Percentiles rank a stretch among this genome's conserved stretches.
These are phyloP conservation scores for Fimicolochytrium jonesii DNA, from an alignment of 192 early-diverging fungal species.

Conservation along the genomic window DNA sequence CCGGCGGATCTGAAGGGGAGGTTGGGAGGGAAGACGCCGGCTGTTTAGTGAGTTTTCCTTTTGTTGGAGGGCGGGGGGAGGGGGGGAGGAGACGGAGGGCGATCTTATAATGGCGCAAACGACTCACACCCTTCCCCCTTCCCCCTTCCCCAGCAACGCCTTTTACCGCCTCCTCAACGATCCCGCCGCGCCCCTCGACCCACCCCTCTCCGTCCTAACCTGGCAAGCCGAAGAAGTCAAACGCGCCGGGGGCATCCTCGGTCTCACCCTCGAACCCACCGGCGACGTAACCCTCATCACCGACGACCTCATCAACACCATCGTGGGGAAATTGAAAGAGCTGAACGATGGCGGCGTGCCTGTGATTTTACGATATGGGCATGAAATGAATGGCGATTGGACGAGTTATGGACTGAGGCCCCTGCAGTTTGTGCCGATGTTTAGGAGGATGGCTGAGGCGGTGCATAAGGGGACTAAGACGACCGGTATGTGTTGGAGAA, in stretches of 20 bases:
- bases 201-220: slow-evolving; percentile 6
- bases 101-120: too few relatives aligned
- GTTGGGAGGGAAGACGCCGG: background rate
- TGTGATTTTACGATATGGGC: slow-evolving; percentile 38
- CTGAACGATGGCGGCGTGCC: slow-evolving; percentile 38
- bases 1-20: background rate
- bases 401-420: slow-evolving; percentile 29
- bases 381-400: slow-evolving; percentile 51
- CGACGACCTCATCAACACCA: slow-evolving; percentile 16
- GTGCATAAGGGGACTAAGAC: slow-evolving; percentile 37
- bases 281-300: background rate
- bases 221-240: slow-evolving; percentile 37
- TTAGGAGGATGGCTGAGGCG: slow-evolving; percentile 27
- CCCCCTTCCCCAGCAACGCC: background rate
- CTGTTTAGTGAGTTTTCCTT: background rate
- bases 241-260: slow-evolving; percentile 27
- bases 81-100: too few relatives aligned
- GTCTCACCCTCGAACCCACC: slow-evolving; percentile 31
- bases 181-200: background rate
- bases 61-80: too few relatives aligned
- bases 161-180: background rate
- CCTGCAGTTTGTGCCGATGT: slow-evolving; percentile 13
- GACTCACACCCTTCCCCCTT: too few relatives aligned
- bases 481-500: too few relatives aligned
- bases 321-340: slow-evolving; percentile 14